A percentile compares a stretch with the other conserved stretches of the same genome.
Evolutionary conservation across 2,329 filamentous ascomycete species (phyloP).

Genomic region (Cryphonectria japonica): DNA sequence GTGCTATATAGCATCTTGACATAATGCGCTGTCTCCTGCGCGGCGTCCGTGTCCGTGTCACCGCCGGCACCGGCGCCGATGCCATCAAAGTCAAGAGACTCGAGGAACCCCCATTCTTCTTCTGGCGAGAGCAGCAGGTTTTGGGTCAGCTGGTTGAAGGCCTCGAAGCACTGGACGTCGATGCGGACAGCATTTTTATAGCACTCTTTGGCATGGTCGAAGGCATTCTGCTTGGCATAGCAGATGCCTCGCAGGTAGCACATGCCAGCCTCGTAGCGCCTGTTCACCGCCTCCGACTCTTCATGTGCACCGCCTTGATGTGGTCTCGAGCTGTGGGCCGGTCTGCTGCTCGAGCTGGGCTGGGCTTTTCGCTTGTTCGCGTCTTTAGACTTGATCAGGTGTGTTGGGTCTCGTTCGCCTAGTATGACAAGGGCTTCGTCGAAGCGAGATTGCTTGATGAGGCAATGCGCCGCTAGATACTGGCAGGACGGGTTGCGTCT

Average conservation of each 20-base stretch:
- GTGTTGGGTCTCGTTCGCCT: conserved; percentile 91
- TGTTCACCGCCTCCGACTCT: conserved; percentile 62
- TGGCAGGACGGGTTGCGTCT: conserved; percentile 81
- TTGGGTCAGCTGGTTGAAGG: conserved; percentile 96
- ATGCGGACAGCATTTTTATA: conserved; percentile 98
- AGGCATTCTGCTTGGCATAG: conserved; percentile 95
- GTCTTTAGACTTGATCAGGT: conserved; percentile 70
- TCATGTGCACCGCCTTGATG: conserved; percentile 24
- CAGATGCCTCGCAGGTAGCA: conserved; percentile 93
- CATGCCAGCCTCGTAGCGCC: conserved; percentile 95
- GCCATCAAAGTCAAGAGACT: conserved; percentile 87
- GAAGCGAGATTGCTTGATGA: conserved; percentile 88
- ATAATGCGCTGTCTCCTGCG: conserved; percentile 89
- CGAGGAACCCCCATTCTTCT: conserved; percentile 88
- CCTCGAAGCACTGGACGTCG: conserved; percentile 97
- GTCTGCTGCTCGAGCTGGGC: conserved; percentile 43
- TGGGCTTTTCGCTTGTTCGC: conserved; percentile 72
- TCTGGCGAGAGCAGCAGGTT: conserved; percentile 86
- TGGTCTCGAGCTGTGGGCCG: conserved; percentile 21
- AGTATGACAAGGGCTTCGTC: conserved; percentile 86
- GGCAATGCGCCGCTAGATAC: conserved; percentile 91
- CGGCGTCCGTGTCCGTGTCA: conserved; percentile 59
- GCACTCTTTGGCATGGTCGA: conserved; percentile 95
- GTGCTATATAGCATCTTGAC: conserved; percentile 97
- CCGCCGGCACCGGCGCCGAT: conserved; percentile 67